phyloP scores from a whole-genome alignment of 352 stramenopile genomes.

The Stramenopiles sp. region DNA sequence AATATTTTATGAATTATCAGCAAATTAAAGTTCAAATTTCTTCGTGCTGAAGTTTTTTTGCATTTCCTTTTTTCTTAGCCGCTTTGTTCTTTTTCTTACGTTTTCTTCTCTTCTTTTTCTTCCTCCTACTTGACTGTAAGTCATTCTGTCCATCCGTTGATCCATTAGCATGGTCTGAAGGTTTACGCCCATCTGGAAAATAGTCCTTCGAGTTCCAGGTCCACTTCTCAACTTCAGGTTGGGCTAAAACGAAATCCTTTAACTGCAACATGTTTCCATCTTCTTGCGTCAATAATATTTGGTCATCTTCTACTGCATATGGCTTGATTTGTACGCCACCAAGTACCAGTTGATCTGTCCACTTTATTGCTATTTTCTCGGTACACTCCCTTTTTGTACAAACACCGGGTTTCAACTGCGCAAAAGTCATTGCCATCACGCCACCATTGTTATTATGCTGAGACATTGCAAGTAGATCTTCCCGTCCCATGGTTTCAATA shows the following conservation, averaged over 20 bases:
- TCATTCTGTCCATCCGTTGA: too few species aligned
- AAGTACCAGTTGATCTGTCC: background rate
- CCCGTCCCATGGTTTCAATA: background rate
- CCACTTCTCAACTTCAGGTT: background rate
- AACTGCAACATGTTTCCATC: background rate
- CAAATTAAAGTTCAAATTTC: too few species aligned
- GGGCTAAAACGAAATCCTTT: constrained; percentile 5
- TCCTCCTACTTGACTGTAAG: too few species aligned
- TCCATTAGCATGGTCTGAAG: background rate
- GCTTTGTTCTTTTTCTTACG: too few species aligned
- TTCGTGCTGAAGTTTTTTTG: too few species aligned
- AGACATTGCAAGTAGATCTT: background rate
- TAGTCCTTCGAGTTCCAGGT: constrained; percentile 10
- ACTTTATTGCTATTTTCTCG: background rate
- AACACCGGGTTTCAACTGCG: background rate
- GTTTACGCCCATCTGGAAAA: background rate
- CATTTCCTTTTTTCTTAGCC: too few species aligned
- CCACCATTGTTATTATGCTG: background rate
- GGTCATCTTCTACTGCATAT: background rate
- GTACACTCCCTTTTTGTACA: background rate
- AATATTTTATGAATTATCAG: too few species aligned
- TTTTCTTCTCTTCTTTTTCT: too few species aligned
- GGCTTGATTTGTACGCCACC: background rate
- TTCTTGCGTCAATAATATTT: constrained; percentile 2
- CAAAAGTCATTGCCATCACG: background rate